These are phyloP conservation scores for Epichloe aotearoae DNA, from an alignment of 2,329 filamentous ascomycete genomes.

Conservation along the genomic window DNA sequence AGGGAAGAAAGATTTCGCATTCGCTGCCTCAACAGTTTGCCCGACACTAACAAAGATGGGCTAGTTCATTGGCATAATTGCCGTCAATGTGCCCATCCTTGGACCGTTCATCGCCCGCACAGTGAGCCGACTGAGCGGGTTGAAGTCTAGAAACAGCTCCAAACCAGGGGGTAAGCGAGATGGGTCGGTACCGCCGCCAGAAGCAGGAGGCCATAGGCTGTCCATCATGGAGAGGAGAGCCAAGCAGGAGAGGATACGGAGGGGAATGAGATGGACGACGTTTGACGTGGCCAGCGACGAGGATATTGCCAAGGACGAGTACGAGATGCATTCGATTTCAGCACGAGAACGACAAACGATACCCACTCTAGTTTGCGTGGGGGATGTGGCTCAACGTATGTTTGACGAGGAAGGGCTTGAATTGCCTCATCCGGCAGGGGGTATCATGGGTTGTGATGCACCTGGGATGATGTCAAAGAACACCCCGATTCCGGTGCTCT, in stretches of 20 bases:
- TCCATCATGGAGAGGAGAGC: conserved; percentile 3
- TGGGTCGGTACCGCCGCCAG: neutral
- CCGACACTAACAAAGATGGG: too few relatives aligned
- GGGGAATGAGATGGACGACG: neutral
- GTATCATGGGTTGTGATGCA: too few relatives aligned
- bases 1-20: neutral
- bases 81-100: conserved; percentile 24
- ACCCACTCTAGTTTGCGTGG: neutral
- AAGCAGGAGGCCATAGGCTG: neutral
- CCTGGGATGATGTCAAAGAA: too few relatives aligned
- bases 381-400: neutral
- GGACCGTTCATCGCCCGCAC: neutral
- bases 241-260: conserved; percentile 11
- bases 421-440: too few relatives aligned
- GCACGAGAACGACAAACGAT: neutral
- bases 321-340: neutral
- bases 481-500: too few relatives aligned
- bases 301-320: conserved; percentile 13
- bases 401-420: neutral
- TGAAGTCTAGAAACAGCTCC: conserved; percentile 11
- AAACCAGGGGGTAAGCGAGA: neutral
- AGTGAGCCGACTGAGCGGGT: conserved; percentile 17
- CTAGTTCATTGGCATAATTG: conserved; percentile 30
- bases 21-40: too few relatives aligned
- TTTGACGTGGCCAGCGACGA: conserved; percentile 20